Evolutionary conservation across 139 green algal species (phyloP).

Genomic region (Coccomyxa sp.): DNA sequence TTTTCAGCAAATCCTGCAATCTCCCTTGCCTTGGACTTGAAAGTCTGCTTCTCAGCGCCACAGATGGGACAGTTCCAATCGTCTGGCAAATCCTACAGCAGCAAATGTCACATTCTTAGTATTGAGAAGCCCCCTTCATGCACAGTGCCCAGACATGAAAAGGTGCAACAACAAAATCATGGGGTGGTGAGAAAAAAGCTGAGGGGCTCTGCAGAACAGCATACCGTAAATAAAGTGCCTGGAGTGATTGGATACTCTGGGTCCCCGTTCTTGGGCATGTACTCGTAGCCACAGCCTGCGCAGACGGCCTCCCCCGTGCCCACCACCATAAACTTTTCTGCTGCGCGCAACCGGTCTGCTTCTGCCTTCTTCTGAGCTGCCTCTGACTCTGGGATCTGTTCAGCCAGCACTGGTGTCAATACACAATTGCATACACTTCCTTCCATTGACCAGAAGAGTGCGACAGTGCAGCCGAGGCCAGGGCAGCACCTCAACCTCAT

Average conservation of each 20-base stretch:
- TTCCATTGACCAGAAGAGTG: too few species aligned
- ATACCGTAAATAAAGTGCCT: constrained; percentile 67
- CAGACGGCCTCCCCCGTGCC: constrained; percentile 71
- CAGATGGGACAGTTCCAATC: constrained; percentile 95
- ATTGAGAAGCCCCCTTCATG: too few species aligned
- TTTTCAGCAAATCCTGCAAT: constrained; percentile 94
- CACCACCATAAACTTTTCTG: constrained; percentile 90
- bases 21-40: constrained; percentile 63
- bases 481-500: too few species aligned
- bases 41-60: constrained; percentile 66
- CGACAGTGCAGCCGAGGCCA: too few species aligned
- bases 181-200: not conserved
- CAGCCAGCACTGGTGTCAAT: not conserved
- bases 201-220: not conserved
- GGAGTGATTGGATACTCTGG: constrained; percentile 80
- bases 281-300: constrained; percentile 77
- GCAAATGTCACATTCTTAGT: too few species aligned
- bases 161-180: not conserved
- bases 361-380: constrained; percentile 51
- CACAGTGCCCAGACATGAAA: not conserved
- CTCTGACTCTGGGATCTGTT: constrained; percentile 39
- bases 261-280: constrained; percentile 75
- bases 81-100: constrained; percentile 68
- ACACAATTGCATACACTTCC: not conserved
- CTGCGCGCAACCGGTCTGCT: constrained; percentile 68